These are phyloP conservation scores for Helianthus tuberosus DNA, from an alignment of 129 eudicot species.

Conservation along the genomic window DNA sequence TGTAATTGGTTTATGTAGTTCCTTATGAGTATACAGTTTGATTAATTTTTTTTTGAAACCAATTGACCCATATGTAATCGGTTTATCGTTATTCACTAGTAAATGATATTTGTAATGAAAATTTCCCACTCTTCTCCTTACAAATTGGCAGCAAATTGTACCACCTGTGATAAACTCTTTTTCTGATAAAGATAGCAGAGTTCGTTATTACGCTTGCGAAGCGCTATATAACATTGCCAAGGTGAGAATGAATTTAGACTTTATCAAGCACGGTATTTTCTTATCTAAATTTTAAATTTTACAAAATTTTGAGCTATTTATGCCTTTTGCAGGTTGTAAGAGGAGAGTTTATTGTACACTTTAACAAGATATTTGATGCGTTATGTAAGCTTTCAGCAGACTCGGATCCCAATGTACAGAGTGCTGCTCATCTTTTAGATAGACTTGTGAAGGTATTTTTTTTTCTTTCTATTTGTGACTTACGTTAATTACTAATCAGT, in stretches of 20 bases:
- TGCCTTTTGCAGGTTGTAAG: conserved; percentile 82
- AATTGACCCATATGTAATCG: no score
- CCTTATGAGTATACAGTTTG: no score
- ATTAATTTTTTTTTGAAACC: no score
- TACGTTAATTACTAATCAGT: neutral
- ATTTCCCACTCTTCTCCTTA: conserved; percentile 13
- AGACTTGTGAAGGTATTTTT: conserved; percentile 80
- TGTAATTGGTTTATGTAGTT: no score
- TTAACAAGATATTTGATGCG: conserved; percentile 95
- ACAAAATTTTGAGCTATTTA: conserved; percentile 17
- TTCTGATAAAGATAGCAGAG: conserved; percentile 90
- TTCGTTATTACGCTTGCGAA: conserved; percentile 98
- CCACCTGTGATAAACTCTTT: conserved; percentile 90
- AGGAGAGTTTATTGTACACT: conserved; percentile 89
- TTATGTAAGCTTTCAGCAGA: conserved; percentile 95
- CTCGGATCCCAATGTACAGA: conserved; percentile 94
- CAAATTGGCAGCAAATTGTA: conserved; percentile 70
- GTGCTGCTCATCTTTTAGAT: conserved; percentile 98
- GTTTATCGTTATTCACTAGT: neutral
- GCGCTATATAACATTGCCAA: conserved; percentile 96
- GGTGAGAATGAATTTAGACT: conserved; percentile 47
- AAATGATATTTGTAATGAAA: conserved; percentile 33
- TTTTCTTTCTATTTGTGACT: neutral
- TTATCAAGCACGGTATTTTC: neutral
- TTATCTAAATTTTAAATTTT: neutral